Percentiles rank a stretch among this genome's conserved stretches.
Conservation (phyloP, 2,329 filamentous ascomycete species). For the Cladosporium velox region DNA sequence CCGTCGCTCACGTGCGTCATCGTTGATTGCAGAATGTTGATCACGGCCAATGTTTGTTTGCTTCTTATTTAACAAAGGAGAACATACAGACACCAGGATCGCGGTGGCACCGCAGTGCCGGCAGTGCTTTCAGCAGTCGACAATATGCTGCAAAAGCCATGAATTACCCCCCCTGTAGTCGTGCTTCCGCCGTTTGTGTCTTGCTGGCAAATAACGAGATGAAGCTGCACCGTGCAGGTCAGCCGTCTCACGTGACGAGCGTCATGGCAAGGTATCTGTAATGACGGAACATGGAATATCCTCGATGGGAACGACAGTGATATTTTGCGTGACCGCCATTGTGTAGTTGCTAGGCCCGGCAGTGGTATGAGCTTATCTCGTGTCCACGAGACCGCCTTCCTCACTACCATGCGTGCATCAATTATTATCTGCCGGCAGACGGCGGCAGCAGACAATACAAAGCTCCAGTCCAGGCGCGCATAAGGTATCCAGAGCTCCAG, state of each 20-base stretch:
- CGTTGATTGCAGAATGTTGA: background rate
- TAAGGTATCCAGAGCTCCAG: background rate
- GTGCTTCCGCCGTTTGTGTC: conserved; percentile 4
- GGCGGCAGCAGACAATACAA: background rate
- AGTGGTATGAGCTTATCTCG: background rate
- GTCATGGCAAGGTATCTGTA: background rate
- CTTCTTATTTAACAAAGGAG: background rate
- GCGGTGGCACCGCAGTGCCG: background rate
- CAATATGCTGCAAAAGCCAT: conserved; percentile 1
- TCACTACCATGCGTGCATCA: background rate
- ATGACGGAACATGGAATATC: background rate
- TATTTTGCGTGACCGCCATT: background rate
- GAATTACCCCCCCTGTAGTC: background rate
- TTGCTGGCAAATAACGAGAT: conserved; percentile 10
- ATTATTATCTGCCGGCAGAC: background rate
- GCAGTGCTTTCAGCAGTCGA: background rate
- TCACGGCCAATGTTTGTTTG: background rate
- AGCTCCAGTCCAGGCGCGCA: background rate
- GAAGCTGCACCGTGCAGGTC: conserved; percentile 7
- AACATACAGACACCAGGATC: background rate
- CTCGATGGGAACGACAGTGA: background rate
- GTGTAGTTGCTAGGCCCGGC: background rate
- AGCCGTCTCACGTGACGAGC: background rate
- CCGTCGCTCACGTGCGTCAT: background rate
- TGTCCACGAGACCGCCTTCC: background rate